These are phyloP conservation scores for Crucihimalaya himalaica DNA, from an alignment of 345 rosid species.

Conservation along the genomic window DNA sequence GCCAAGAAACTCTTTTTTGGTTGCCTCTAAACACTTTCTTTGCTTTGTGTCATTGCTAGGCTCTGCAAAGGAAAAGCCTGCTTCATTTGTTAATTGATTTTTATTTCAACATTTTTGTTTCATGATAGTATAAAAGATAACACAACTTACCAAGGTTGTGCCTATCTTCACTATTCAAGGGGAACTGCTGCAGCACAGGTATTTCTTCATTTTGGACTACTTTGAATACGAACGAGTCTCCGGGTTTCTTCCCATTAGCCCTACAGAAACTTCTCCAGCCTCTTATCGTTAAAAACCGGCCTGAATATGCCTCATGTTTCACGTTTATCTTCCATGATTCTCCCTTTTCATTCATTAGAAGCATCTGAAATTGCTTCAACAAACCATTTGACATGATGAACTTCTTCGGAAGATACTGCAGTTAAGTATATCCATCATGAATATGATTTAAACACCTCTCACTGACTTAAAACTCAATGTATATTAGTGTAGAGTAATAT, in stretches of 20 bases:
- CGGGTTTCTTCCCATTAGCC: slow-evolving; percentile 19
- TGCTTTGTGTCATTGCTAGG: slow-evolving; percentile 16
- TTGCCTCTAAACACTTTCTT: background rate
- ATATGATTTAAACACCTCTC: background rate
- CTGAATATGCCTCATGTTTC: background rate
- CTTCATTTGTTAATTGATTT: background rate
- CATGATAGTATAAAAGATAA: background rate
- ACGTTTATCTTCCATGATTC: slow-evolving; percentile 15
- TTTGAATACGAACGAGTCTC: slow-evolving; percentile 16
- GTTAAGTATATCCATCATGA: background rate
- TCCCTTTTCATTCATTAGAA: slow-evolving; percentile 19
- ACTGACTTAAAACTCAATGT: background rate
- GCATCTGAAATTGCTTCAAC: slow-evolving; percentile 4
- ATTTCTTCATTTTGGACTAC: slow-evolving; percentile 12
- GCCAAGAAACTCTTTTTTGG: slow-evolving; percentile 3
- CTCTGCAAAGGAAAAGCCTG: background rate
- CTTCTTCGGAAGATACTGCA: slow-evolving; percentile 20
- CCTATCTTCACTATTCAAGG: background rate
- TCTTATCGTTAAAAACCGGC: slow-evolving; percentile 3
- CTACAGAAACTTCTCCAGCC: slow-evolving; percentile 33
- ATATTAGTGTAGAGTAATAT: background rate
- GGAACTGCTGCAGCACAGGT: slow-evolving; percentile 2
- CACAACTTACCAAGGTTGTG: background rate
- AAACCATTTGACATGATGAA: background rate
- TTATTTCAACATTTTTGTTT: background rate